These are phyloP conservation scores for Aulographum hederae DNA, from an alignment of 2,329 filamentous ascomycete genomes.

Conservation along the genomic window DNA sequence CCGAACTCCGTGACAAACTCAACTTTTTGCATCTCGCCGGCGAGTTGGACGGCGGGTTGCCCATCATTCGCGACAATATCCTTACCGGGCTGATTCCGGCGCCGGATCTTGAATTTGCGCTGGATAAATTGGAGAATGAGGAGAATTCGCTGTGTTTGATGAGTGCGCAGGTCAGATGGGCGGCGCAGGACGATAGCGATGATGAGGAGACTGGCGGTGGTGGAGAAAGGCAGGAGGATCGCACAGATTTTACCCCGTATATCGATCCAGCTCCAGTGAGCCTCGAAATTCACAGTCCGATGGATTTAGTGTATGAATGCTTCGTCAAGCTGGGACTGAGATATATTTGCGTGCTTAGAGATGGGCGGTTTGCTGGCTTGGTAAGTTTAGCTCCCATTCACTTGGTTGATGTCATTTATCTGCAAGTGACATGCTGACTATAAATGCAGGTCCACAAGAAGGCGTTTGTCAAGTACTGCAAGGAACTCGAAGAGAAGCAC, in stretches of 20 bases:
- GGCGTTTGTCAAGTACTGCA: constrained; percentile 85
- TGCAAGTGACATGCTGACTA: constrained; percentile 1
- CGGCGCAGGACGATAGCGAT: constrained; percentile 21
- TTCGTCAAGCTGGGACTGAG: constrained; percentile 86
- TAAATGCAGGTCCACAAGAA: constrained; percentile 70
- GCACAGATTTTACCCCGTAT: constrained; percentile 73
- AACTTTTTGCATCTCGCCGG: constrained; percentile 67
- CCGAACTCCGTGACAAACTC: constrained; percentile 60
- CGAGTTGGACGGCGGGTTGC: constrained; percentile 80
- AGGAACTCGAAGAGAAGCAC: no score
- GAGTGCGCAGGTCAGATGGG: constrained; percentile 41
- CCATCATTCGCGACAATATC: constrained; percentile 61
- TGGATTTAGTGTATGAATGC: constrained; percentile 91
- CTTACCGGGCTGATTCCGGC: constrained; percentile 85
- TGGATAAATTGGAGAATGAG: constrained; percentile 70
- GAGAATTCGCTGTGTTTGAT: constrained; percentile 62
- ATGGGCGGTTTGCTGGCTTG: constrained; percentile 77
- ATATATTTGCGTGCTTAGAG: constrained; percentile 74
- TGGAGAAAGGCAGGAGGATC: constrained; percentile 37
- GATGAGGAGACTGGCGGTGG: constrained; percentile 41
- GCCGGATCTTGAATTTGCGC: constrained; percentile 80
- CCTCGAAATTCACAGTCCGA: constrained; percentile 72
- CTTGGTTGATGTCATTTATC: neutral
- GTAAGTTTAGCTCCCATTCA: constrained; percentile 30
- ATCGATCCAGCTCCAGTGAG: constrained; percentile 88